Percentiles rank a stretch among this genome's conserved stretches.
Evolutionary conservation across 2,329 filamentous ascomycete genomes (phyloP).

Genomic region (Colletotrichum simmondsii): DNA sequence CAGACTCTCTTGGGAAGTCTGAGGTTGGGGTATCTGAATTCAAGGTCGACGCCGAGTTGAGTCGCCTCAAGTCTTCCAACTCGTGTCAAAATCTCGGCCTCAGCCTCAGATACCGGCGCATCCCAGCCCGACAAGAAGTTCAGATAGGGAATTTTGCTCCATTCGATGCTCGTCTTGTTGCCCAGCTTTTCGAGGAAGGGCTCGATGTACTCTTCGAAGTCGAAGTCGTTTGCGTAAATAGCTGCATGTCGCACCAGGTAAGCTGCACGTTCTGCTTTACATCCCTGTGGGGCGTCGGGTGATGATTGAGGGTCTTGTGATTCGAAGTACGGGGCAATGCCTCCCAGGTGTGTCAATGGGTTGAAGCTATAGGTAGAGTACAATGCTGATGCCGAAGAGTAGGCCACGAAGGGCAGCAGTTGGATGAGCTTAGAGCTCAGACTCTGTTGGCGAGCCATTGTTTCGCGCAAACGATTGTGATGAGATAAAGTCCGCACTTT

Average conservation of each 20-base stretch:
- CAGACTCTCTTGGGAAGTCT: conserved; percentile 65
- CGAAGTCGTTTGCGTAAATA: conserved; percentile 69
- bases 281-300: conserved; percentile 58
- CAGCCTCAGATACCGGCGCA: conserved; percentile 65
- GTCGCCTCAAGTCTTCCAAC: conserved; percentile 71
- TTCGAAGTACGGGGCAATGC: conserved; percentile 69
- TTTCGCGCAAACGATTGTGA: not conserved
- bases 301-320: conserved; percentile 59
- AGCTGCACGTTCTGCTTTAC: conserved; percentile 60
- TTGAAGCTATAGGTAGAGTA: conserved; percentile 63
- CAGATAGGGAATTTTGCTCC: conserved; percentile 64
- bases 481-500: not conserved
- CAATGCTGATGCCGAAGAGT: conserved; percentile 41
- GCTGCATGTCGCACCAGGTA: conserved; percentile 70
- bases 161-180: conserved; percentile 66
- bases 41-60: conserved; percentile 67
- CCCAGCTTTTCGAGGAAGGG: conserved; percentile 67
- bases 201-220: conserved; percentile 67
- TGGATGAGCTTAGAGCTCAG: conserved; percentile 18
- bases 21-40: conserved; percentile 67
- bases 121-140: conserved; percentile 68
- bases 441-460: conserved; percentile 9
- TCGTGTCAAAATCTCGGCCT: conserved; percentile 69
- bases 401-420: conserved; percentile 11
- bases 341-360: conserved; percentile 63